phyloP scores from a whole-genome alignment of 441 rosid species.

The Pelargonium fulgidum region DNA sequence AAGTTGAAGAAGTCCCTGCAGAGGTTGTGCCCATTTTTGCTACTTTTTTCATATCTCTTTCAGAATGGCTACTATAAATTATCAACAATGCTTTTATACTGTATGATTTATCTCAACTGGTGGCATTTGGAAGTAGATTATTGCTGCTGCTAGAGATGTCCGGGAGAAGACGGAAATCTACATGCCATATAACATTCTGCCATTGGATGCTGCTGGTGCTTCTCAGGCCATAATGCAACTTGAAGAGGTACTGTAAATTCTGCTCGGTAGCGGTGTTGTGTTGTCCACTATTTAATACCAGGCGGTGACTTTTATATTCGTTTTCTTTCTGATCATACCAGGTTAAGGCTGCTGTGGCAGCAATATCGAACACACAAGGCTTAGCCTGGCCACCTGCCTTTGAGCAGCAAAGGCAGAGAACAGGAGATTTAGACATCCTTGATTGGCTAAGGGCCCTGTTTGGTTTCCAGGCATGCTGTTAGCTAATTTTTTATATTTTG shows the following conservation, averaged over 20 bases:
- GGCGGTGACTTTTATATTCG: not conserved
- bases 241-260: slow-evolving; percentile 52
- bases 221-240: slow-evolving; percentile 89
- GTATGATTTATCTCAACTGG: not conserved
- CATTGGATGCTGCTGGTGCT: slow-evolving; percentile 76
- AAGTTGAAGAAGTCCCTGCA: slow-evolving; percentile 59
- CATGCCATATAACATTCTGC: slow-evolving; percentile 36
- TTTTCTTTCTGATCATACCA: not conserved
- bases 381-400: slow-evolving; percentile 77
- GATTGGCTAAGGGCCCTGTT: slow-evolving; percentile 98
- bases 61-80: not conserved
- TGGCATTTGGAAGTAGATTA: slow-evolving; percentile 48
- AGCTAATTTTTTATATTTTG: not conserved
- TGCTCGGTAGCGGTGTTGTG: not conserved
- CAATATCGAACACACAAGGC: slow-evolving; percentile 77
- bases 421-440: slow-evolving; percentile 80
- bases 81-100: not conserved
- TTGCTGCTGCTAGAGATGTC: slow-evolving; percentile 93
- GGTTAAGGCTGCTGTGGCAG: slow-evolving; percentile 68
- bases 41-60: not conserved
- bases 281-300: not conserved
- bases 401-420: slow-evolving; percentile 26
- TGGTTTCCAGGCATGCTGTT: slow-evolving; percentile 82
- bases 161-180: slow-evolving; percentile 91
- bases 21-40: too few species aligned